Evolutionary conservation across 2,329 filamentous ascomycete species (phyloP).

Genomic region (Aspergillus japonicus): DNA sequence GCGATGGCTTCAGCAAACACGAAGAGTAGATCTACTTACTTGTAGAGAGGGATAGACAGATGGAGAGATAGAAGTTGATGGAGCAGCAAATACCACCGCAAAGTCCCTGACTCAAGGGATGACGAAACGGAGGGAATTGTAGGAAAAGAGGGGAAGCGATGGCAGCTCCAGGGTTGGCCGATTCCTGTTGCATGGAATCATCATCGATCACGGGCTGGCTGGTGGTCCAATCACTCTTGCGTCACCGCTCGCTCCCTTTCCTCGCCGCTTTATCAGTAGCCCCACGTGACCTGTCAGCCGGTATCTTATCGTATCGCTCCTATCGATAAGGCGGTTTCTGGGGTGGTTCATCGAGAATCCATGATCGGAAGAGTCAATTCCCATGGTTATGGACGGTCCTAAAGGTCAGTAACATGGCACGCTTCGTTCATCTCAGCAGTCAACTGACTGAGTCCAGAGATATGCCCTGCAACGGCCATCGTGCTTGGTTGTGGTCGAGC

Average conservation of each 20-base stretch:
- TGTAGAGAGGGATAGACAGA: background rate
- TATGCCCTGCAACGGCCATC: no score
- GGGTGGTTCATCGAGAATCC: no score
- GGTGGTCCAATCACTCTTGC: conserved; percentile 17
- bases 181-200: conserved; percentile 6
- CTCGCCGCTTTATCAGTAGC: conserved; percentile 14
- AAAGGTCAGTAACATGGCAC: no score
- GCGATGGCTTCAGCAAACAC: background rate
- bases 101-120: background rate
- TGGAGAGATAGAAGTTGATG: background rate
- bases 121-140: background rate
- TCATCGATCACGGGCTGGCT: background rate
- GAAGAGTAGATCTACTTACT: background rate
- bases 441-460: no score
- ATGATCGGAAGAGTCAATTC: background rate
- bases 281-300: conserved; percentile 17
- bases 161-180: conserved; percentile 2
- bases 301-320: background rate
- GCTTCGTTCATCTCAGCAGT: no score
- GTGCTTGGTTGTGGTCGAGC: no score
- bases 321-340: background rate
- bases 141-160: conserved; percentile 3
- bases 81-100: background rate
- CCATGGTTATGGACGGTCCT: background rate
- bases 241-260: conserved; percentile 15